phyloP scores from a whole-genome alignment of 1,284 basidiomycete genomes.

The Ceratobasidium sp. region DNA sequence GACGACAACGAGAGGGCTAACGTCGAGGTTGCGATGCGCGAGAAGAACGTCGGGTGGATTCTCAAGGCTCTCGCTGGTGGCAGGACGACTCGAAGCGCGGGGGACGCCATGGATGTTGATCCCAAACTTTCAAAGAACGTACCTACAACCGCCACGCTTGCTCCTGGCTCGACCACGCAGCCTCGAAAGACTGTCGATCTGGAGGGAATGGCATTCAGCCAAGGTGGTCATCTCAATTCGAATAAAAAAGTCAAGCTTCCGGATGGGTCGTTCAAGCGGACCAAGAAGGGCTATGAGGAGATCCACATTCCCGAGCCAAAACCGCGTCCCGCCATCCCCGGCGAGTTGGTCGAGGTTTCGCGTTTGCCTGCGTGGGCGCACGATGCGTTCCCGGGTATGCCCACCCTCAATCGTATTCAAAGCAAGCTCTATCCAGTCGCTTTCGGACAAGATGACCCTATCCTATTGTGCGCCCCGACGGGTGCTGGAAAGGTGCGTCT shows the following conservation, averaged over 20 bases:
- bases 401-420: conserved; percentile 91
- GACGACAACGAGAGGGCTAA: conserved; percentile 91
- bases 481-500: conserved; percentile 91
- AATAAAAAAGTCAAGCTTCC: conserved; percentile 99
- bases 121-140: conserved; percentile 60
- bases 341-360: conserved; percentile 77
- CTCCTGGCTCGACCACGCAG: conserved; percentile 85
- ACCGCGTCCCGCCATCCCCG: conserved; percentile 69
- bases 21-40: conserved; percentile 97
- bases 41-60: conserved; percentile 97
- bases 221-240: conserved; percentile 96
- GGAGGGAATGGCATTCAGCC: conserved; percentile 93
- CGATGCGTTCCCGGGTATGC: conserved; percentile 78
- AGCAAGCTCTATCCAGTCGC: conserved; percentile 92
- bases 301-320: conserved; percentile 97
- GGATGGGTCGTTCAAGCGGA: conserved; percentile 96
- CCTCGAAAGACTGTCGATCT: conserved; percentile 90
- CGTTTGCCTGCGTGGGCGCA: conserved; percentile 87
- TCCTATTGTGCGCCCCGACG: conserved; percentile 96
- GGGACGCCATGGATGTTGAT: conserved; percentile 82
- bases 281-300: conserved; percentile 97
- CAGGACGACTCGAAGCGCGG: conserved; percentile 59
- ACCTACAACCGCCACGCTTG: conserved; percentile 86
- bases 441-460: conserved; percentile 89
- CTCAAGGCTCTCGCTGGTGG: conserved; percentile 85